Conservation (phyloP, 345 rosid species). For the Populus tremula region DNA sequence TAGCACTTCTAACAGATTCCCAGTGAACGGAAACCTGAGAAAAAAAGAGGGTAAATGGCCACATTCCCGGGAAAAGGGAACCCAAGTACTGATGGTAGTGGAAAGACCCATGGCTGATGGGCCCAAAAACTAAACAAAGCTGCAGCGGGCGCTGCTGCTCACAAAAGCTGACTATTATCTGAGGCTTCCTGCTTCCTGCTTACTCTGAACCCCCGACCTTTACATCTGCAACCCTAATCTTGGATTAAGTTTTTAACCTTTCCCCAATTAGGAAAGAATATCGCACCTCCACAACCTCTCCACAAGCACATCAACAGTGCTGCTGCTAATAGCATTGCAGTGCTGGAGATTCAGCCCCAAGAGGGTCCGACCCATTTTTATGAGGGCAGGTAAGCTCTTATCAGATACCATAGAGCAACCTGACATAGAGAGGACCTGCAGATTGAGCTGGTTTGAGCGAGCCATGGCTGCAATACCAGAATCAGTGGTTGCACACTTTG, state of each 20-base stretch:
- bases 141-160: constrained; percentile 29
- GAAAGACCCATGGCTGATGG: constrained; percentile 56
- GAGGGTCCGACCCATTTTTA: constrained; percentile 47
- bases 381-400: constrained; percentile 41
- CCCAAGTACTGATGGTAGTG: constrained; percentile 17
- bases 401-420: constrained; percentile 57
- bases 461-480: constrained; percentile 50
- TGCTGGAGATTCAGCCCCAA: constrained; percentile 63
- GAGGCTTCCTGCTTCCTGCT: constrained; percentile 6
- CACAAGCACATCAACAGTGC: constrained; percentile 41
- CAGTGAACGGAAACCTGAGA: constrained; percentile 41
- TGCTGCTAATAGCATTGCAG: constrained; percentile 59
- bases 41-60: constrained; percentile 50
- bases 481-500: constrained; percentile 51
- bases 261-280: constrained; percentile 43
- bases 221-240: constrained; percentile 10
- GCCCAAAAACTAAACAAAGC: constrained; percentile 59
- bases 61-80: constrained; percentile 55
- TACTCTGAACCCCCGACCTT: constrained; percentile 16
- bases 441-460: constrained; percentile 39
- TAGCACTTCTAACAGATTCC: constrained; percentile 42
- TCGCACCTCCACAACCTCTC: constrained; percentile 69
- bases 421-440: constrained; percentile 57
- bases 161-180: constrained; percentile 23
- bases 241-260: background rate